Percentiles rank a stretch among this genome's conserved stretches.
Evolutionary conservation across 2,329 filamentous ascomycete species (phyloP).

Genomic region (Lachnellula arida): DNA sequence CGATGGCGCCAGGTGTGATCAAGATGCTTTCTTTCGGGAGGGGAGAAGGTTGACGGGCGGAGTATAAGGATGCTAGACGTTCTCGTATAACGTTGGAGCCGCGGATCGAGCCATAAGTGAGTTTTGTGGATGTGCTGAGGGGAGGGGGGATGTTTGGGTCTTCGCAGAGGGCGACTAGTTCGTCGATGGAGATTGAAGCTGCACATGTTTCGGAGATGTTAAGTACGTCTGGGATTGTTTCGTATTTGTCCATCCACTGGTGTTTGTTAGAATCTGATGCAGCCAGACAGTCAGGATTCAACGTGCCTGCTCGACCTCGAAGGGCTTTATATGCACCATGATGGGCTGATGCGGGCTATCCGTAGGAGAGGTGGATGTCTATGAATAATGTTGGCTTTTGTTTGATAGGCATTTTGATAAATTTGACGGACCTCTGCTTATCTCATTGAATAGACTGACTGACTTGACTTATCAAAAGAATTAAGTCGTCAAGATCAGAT

Average conservation of each 20-base stretch:
- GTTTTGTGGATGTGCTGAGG: slow-evolving; percentile 50
- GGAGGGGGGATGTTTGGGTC: slow-evolving; percentile 42
- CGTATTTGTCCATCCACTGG: slow-evolving; percentile 61
- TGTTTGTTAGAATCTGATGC: slow-evolving; percentile 3
- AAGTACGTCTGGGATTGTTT: slow-evolving; percentile 50
- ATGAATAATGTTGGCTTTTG: not conserved
- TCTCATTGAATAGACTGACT: not conserved
- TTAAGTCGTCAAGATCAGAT: not conserved
- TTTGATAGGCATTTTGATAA: not conserved
- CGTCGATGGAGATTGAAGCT: slow-evolving; percentile 66
- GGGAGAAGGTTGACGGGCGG: slow-evolving; percentile 44
- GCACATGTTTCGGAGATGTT: slow-evolving; percentile 80
- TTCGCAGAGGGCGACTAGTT: slow-evolving; percentile 56
- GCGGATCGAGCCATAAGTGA: slow-evolving; percentile 70
- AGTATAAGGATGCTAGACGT: slow-evolving; percentile 63
- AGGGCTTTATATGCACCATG: slow-evolving; percentile 57
- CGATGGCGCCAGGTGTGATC: slow-evolving; percentile 75
- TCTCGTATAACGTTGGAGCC: slow-evolving; percentile 60
- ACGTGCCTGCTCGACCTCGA: slow-evolving; percentile 66
- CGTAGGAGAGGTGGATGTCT: slow-evolving; percentile 7
- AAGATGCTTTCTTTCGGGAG: slow-evolving; percentile 60
- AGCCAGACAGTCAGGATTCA: not conserved
- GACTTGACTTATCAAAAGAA: not conserved
- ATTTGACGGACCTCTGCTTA: slow-evolving; percentile 1
- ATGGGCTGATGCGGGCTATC: slow-evolving; percentile 15